Evolutionary conservation across 306 rosid species (phyloP).

Genomic region (Prunus salicina): DNA sequence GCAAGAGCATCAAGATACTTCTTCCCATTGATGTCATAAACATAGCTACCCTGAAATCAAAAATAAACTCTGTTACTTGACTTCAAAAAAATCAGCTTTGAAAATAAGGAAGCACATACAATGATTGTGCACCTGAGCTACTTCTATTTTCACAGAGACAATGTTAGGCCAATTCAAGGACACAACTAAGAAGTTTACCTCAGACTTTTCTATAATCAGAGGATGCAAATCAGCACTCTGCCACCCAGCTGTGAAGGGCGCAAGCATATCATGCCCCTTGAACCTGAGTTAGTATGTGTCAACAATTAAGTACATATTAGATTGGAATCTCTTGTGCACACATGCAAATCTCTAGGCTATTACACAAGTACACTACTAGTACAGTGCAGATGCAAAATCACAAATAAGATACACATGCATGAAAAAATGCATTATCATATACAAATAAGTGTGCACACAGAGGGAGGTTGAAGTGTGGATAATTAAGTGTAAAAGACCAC

Average conservation of each 20-base stretch:
- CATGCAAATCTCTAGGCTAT: neutral
- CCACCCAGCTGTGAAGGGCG: slow-evolving; percentile 96
- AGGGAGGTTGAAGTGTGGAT: neutral
- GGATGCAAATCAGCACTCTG: slow-evolving; percentile 62
- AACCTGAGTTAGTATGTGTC: slow-evolving; percentile 46
- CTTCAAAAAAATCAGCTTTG: slow-evolving; percentile 1
- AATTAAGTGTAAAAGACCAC: slow-evolving; percentile 19
- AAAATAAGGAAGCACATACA: neutral
- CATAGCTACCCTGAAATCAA: slow-evolving; percentile 82
- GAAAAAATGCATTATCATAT: slow-evolving; percentile 4
- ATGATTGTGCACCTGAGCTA: slow-evolving; percentile 4
- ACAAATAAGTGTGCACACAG: neutral
- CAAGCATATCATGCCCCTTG: slow-evolving; percentile 91
- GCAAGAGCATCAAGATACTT: slow-evolving; percentile 94
- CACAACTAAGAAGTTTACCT: slow-evolving; percentile 36
- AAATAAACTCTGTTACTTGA: slow-evolving; percentile 11
- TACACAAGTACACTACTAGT: slow-evolving; percentile 1
- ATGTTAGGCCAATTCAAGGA: slow-evolving; percentile 2
- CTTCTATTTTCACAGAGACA: neutral
- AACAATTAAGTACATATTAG: slow-evolving; percentile 14
- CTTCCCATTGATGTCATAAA: slow-evolving; percentile 77
- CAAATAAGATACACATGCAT: neutral
- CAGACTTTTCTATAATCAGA: slow-evolving; percentile 76
- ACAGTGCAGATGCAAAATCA: slow-evolving; percentile 19
- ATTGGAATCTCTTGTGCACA: neutral